Evolutionary conservation across 2,329 filamentous ascomycete genomes (phyloP), one percentile per base, ranked within the genome.

Genomic region (Talaromyces sp.): DNA sequence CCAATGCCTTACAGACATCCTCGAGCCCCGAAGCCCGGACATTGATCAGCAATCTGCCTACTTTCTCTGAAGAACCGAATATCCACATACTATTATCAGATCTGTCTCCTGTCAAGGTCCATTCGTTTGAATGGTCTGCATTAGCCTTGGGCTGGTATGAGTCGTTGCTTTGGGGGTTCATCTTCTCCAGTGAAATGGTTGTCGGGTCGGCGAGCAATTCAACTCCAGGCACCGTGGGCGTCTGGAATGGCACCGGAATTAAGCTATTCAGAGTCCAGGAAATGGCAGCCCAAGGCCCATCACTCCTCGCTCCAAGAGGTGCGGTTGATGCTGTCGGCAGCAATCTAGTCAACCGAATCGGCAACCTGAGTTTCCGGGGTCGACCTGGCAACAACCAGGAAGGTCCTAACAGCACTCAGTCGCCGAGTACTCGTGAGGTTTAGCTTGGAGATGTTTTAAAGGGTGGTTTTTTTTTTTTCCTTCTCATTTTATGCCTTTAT

Each of bases 71-170:
- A n/a, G 77, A 80, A 50, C 78, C 89, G 1, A 82, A 85, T 57
- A 79, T 96, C 51, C 83, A 87, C 9, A 88, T 87, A 8, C 86
- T 96, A 42, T 71, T 80, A n/a, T 71, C 75, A 0, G 92, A 96
- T 53, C 85, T 90, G 0, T 87, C 87, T 1, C 82, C 89, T 0
- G 83, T 91, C 58, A 85, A 90, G 34, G 89, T 95, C 16, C 93
- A 97, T 72, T 89, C 91, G 14, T 98, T 98, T 70, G 92, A 96
- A 77, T 98, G 94, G 94, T 94, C 92, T 3, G 88, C 91, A 0
- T 81, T 96, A 36, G 90, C 91, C 0, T 82, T 98, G 57, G 94
- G 93, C 56, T 98, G 95, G 95, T 97, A 98, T 74, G 92, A 97
- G 75, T 94, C 91, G 5, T 82, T 98, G 12, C 82, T 99, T 9